These are phyloP conservation scores for Trichoderma sp. DNA, from an alignment of 2,329 filamentous ascomycete genomes.

Conservation along the genomic window DNA sequence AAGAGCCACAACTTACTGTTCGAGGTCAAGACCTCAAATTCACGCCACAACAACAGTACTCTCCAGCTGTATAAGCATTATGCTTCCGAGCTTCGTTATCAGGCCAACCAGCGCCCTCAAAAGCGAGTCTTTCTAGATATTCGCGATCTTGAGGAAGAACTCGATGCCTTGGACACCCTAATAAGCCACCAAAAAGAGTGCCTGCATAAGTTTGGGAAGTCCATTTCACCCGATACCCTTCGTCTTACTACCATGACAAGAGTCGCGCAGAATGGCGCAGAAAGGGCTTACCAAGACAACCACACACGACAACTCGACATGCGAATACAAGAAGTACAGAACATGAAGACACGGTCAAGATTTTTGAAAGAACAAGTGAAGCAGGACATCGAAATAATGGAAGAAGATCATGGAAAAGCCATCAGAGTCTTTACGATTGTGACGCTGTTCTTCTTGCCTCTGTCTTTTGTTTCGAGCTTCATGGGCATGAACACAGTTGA, in stretches of 20 bases:
- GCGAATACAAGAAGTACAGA: not conserved
- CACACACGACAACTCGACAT: not conserved
- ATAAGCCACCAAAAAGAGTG: not conserved
- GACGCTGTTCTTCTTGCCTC: constrained; percentile 37
- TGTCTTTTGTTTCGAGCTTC: constrained; percentile 29
- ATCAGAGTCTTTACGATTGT: constrained; percentile 40
- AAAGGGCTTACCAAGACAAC: not conserved
- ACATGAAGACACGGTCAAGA: constrained; percentile 1
- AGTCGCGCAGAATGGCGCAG: not conserved
- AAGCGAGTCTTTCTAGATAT: constrained; percentile 22
- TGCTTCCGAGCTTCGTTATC: not conserved
- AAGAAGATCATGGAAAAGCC: constrained; percentile 32
- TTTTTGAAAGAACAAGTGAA: constrained; percentile 26
- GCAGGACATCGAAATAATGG: constrained; percentile 28
- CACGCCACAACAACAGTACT: not conserved
- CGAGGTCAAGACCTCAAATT: not conserved
- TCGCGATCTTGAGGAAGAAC: constrained; percentile 23
- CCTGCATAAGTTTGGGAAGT: not conserved
- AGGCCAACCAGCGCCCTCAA: constrained; percentile 5
- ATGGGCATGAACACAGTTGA: constrained; percentile 46
- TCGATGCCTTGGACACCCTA: constrained; percentile 22
- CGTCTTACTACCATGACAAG: not conserved
- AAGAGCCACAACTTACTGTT: not conserved
- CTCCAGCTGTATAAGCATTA: not conserved
- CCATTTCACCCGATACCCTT: not conserved